Evolutionary conservation across 768 basidiomycete species (phyloP).

Genomic region (Trichaptum fuscoviolaceum): DNA sequence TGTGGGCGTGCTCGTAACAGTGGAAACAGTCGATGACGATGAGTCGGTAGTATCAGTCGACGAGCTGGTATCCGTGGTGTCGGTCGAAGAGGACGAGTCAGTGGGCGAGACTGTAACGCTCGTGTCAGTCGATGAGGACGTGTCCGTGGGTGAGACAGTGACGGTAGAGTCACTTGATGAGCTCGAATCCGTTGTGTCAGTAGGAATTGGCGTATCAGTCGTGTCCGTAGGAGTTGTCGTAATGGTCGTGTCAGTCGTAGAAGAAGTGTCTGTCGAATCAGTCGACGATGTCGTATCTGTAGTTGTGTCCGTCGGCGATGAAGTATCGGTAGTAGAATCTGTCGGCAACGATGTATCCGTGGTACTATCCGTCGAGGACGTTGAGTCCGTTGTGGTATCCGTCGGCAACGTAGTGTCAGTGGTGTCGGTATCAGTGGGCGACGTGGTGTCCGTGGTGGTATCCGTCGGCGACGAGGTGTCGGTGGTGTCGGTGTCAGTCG

Average conservation of each 20-base stretch:
- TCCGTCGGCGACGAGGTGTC: neutral
- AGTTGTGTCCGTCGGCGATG: neutral
- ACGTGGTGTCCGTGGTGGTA: neutral
- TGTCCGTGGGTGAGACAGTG: neutral
- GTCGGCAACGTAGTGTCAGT: neutral
- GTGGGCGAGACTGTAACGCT: neutral
- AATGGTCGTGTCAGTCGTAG: neutral
- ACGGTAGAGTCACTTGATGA: neutral
- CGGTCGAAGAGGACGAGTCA: neutral
- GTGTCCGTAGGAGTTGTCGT: neutral
- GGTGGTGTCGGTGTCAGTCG: too few species aligned
- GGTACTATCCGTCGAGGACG: neutral
- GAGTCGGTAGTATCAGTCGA: neutral
- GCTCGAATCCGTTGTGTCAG: neutral
- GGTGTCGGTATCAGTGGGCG: neutral
- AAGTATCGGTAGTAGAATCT: neutral
- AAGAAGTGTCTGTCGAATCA: neutral
- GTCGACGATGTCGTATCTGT: neutral
- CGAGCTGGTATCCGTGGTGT: neutral
- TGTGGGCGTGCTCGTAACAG: neutral
- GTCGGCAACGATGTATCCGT: neutral
- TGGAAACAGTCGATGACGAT: neutral
- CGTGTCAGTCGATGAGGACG: neutral
- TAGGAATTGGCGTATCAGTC: neutral
- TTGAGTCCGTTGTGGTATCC: neutral